Evolutionary conservation across 495 filamentous ascomycete species (phyloP).

Genomic region (Tuber magnatum): DNA sequence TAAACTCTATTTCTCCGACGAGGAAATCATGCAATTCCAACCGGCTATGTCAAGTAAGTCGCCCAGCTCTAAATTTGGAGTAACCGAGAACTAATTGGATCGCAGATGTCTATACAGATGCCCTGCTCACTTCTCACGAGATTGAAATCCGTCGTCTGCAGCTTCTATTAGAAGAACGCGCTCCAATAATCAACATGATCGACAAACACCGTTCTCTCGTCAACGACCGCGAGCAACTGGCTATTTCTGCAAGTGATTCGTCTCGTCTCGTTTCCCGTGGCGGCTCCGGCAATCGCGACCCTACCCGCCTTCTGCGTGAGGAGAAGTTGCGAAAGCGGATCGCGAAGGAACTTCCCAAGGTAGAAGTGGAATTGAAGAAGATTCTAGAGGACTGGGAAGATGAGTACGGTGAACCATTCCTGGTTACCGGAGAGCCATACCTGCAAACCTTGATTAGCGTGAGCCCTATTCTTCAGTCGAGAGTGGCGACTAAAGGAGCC

Average conservation of each 20-base stretch:
- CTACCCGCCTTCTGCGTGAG: conserved; percentile 85
- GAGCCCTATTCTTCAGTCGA: conserved; percentile 44
- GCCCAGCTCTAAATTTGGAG: background rate
- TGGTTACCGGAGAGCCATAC: conserved; percentile 86
- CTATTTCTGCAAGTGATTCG: conserved; percentile 83
- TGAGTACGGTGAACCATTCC: conserved; percentile 84
- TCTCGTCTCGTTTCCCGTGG: conserved; percentile 84
- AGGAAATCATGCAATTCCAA: conserved; percentile 95
- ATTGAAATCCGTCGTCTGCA: conserved; percentile 78
- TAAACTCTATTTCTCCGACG: conserved; percentile 83
- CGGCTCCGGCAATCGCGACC: conserved; percentile 80
- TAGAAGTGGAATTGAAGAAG: conserved; percentile 73
- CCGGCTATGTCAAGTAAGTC: conserved; percentile 76
- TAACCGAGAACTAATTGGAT: conserved; percentile 2
- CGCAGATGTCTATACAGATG: conserved; percentile 72
- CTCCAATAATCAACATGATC: conserved; percentile 71
- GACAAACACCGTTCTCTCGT: conserved; percentile 78
- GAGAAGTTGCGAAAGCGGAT: conserved; percentile 98
- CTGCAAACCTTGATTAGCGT: conserved; percentile 81
- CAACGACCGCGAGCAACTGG: conserved; percentile 77
- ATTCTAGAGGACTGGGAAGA: conserved; percentile 83
- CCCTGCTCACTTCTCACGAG: conserved; percentile 81
- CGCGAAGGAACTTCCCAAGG: conserved; percentile 86
- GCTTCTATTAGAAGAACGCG: conserved; percentile 75
- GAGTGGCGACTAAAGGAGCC: conserved; percentile 18